Percentiles rank a stretch among this genome's conserved stretches.
These are phyloP conservation scores for Hyaloraphidium curvatum DNA, from an alignment of 192 early-diverging fungal species.

Conservation along the genomic window DNA sequence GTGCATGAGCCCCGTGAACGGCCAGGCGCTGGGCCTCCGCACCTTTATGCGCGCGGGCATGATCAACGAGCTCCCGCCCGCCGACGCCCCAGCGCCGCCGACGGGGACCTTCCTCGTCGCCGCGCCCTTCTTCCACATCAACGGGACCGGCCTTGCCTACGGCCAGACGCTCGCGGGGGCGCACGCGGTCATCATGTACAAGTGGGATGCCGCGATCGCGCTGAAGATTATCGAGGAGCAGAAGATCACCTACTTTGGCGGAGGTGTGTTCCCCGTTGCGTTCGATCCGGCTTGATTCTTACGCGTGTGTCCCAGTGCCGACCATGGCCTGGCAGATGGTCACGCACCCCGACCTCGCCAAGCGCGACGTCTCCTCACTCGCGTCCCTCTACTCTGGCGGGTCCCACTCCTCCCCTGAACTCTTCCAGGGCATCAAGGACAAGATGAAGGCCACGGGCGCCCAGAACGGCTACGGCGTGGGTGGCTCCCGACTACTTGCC, in stretches of 20 bases:
- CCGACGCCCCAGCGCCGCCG: background rate
- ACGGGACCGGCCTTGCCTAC: background rate
- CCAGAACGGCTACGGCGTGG: background rate
- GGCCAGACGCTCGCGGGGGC: background rate
- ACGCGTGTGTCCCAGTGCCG: conserved; percentile 4
- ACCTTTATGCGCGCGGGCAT: background rate
- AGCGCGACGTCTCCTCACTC: conserved; percentile 4
- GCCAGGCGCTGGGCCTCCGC: background rate
- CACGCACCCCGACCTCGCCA: conserved; percentile 6
- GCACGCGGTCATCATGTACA: conserved; percentile 6
- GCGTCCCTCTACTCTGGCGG: background rate
- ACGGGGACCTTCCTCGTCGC: background rate
- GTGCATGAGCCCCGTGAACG: background rate
- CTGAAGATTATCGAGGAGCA: conserved; percentile 7
- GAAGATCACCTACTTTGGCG: conserved; percentile 5
- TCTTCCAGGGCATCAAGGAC: background rate
- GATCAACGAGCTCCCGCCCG: background rate
- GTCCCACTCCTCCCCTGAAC: background rate
- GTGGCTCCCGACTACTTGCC: background rate
- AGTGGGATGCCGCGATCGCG: conserved; percentile 8
- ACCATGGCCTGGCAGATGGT: conserved; percentile 8
- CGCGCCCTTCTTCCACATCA: conserved; percentile 6
- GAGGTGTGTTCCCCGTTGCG: background rate
- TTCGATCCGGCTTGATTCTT: background rate
- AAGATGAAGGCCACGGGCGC: background rate